Conservation (phyloP, 306 rosid species). For the Carpinus fangiana region DNA sequence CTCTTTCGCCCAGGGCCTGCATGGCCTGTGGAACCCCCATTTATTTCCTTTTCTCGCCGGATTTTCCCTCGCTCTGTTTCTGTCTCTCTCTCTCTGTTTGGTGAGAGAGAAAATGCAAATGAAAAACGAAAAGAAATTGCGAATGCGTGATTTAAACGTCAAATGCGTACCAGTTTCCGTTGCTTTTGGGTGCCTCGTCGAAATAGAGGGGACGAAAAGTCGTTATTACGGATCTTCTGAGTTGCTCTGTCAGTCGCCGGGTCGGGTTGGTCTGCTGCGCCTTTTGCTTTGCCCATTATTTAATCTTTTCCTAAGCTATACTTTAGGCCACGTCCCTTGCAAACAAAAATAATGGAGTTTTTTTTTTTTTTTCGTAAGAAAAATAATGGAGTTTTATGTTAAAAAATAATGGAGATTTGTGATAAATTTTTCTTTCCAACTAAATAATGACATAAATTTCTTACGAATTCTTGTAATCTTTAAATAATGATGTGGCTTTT, state of each 20-base stretch:
- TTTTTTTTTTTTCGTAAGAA: no score
- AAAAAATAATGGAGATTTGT: no score
- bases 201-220: conserved; percentile 16
- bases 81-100: conserved; percentile 19
- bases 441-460: no score
- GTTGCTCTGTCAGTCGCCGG: background rate
- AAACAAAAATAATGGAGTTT: no score
- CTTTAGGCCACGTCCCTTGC: background rate
- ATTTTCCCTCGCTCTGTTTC: conserved; percentile 27
- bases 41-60: background rate
- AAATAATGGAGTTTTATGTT: no score
- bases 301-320: background rate
- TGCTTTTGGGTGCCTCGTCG: conserved; percentile 23
- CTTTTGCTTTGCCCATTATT: background rate
- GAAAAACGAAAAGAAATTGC: conserved; percentile 1
- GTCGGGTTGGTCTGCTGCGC: background rate
- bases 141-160: conserved; percentile 14
- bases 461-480: no score
- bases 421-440: no score
- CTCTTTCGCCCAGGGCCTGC: conserved; percentile 63
- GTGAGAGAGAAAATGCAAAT: conserved; percentile 20
- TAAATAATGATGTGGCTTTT: no score
- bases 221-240: background rate
- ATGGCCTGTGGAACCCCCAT: conserved; percentile 66
- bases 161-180: conserved; percentile 11